Base-by-base conservation (phyloP, 1,284 basidiomycete species). In the Malassezia brasiliensis region DNA sequence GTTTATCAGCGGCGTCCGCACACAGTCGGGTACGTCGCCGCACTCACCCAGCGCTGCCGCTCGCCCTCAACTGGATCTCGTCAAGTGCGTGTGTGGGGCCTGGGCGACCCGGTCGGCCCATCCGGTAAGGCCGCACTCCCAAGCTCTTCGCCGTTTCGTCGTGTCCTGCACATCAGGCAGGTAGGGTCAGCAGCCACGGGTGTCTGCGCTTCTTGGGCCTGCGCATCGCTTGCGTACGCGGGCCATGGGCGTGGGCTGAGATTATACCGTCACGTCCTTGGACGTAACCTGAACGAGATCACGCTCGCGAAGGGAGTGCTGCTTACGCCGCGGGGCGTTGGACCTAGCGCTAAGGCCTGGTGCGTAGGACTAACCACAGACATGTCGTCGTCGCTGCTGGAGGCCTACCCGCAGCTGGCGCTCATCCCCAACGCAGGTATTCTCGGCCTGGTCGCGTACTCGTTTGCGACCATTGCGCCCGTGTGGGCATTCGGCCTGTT, bases 271-370 rank as follows among this genome's bases (percentile, higher is more conserved):
- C 39, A 48, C 47, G 38, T 28, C 35, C 47, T 40, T 59, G 53
- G 3, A 44, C 63, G 66, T 63, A 53, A 61, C 69, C 72, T 73
- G 72, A 74, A 64, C 72, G 66, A 72, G 72, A 64, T 72, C 67
- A 69, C 68, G 72, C 72, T 72, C 66, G 72, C 72, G 72, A 70
- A 73, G 72, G 68, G 72, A 74, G 69, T 72, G 61, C 67, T 72
- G 65, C 56, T 52, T 59, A 60, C 25, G n/a, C 39, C 39, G 53
- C 45, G 41, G 50, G 42, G 45, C 45, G 48, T 51, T 40, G 17
- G 17, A n/a, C 19, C 38, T n/a, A 3, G 35, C 44, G 25, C 48
- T 28, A 10, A 6, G 36, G 48, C 41, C 12, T 41, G 11, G 39
- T 41, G 39, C 10, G 39, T 41, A 17, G 25, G 17, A 41, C 48